phyloP scores from a whole-genome alignment of 1,284 basidiomycete species.

The Trichosporon asahii region DNA sequence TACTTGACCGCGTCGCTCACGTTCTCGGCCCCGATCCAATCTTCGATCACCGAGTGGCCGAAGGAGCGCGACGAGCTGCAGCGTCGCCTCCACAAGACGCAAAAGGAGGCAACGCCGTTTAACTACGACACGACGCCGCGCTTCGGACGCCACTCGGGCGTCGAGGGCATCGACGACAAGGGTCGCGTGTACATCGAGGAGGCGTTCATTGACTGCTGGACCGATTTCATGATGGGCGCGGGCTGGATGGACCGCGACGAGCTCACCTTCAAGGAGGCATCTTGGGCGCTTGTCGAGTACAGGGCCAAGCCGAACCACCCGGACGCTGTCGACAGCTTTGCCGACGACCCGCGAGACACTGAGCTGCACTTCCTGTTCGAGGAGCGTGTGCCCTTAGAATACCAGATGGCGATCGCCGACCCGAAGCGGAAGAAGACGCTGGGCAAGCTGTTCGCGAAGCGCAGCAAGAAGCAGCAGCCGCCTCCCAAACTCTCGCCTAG shows the following conservation, averaged over 20 bases:
- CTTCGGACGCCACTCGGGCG: constrained; percentile 42
- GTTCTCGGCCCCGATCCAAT: constrained; percentile 66
- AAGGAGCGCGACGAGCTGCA: constrained; percentile 66
- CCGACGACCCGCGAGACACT: constrained; percentile 58
- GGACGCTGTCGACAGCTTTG: constrained; percentile 8
- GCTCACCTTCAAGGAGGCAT: constrained; percentile 73
- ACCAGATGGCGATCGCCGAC: constrained; percentile 67
- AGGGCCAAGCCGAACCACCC: constrained; percentile 56
- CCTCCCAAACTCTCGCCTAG: constrained; percentile 9
- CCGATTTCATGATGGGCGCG: constrained; percentile 74
- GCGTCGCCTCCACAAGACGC: constrained; percentile 74
- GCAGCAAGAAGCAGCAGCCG: constrained; percentile 40
- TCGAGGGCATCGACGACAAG: constrained; percentile 53
- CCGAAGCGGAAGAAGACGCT: constrained; percentile 50
- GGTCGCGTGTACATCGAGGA: constrained; percentile 72
- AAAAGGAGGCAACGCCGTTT: constrained; percentile 72
- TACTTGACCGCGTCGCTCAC: constrained; percentile 73
- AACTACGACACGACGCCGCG: constrained; percentile 80
- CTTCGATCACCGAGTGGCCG: constrained; percentile 67
- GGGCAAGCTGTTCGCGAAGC: constrained; percentile 48
- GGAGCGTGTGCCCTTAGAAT: constrained; percentile 81
- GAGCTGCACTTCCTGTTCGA: constrained; percentile 72
- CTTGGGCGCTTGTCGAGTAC: constrained; percentile 89
- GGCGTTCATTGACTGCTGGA: constrained; percentile 80
- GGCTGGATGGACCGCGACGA: constrained; percentile 74